phyloP scores from a whole-genome alignment of 805 yeast genomes.

The Myxozyma monticola region DNA sequence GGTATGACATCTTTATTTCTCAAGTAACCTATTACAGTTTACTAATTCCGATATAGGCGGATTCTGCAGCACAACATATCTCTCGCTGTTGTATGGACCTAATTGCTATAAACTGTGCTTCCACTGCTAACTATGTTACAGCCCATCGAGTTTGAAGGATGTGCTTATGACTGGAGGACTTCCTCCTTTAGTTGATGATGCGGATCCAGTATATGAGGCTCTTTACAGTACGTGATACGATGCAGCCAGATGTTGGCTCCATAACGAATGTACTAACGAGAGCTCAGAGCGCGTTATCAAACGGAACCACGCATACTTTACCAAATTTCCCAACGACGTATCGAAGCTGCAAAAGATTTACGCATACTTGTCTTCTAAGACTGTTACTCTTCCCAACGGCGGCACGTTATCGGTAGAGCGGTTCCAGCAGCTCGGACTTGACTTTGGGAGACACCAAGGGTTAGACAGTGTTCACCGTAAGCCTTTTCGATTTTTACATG shows the following conservation, averaged over 20 bases:
- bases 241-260: background rate
- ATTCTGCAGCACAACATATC: conserved; percentile 51
- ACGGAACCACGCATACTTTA: conserved; percentile 50
- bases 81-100: conserved; percentile 41
- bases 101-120: conserved; percentile 10
- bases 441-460: conserved; percentile 55
- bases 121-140: background rate
- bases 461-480: conserved; percentile 48
- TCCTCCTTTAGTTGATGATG: conserved; percentile 50
- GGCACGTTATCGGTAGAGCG: conserved; percentile 52
- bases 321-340: conserved; percentile 51
- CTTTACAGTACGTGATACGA: conserved; percentile 41
- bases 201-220: conserved; percentile 52
- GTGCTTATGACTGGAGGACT: conserved; percentile 57
- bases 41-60: conserved; percentile 42
- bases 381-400: conserved; percentile 50
- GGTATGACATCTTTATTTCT: conserved; percentile 36
- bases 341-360: conserved; percentile 37
- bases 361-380: conserved; percentile 30
- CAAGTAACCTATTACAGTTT: background rate
- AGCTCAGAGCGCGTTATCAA: conserved; percentile 42
- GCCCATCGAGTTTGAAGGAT: conserved; percentile 26
- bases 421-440: conserved; percentile 54
- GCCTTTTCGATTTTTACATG: background rate
- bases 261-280: background rate